These are phyloP conservation scores for Mesembryanthemum crystallinum DNA, from an alignment of 148 eudicot species.

Conservation along the genomic window DNA sequence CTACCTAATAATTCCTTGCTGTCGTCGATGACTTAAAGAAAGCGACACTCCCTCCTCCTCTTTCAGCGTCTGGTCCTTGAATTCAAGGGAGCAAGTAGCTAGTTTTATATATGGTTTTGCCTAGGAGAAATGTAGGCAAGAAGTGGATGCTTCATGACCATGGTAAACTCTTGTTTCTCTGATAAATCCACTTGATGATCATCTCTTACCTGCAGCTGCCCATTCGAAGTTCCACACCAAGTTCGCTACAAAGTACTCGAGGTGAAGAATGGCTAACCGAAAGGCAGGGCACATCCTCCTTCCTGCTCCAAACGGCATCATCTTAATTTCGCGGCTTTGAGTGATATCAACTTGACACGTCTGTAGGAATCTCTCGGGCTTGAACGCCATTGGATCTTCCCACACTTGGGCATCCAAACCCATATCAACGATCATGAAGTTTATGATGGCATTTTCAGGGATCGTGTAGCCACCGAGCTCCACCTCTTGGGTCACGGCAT, in stretches of 20 bases:
- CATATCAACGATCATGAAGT: neutral
- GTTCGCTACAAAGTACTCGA: slow-evolving; percentile 13
- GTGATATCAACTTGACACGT: slow-evolving; percentile 3
- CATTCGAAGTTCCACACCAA: slow-evolving; percentile 17
- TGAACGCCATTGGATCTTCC: slow-evolving; percentile 6
- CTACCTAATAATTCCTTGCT: too few species aligned
- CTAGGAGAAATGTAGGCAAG: too few species aligned
- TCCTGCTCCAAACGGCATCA: slow-evolving; percentile 10
- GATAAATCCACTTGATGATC: slow-evolving; percentile 9
- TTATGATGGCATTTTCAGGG: neutral
- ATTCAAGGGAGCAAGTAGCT: too few species aligned
- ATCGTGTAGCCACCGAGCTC: slow-evolving; percentile 3
- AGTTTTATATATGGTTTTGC: too few species aligned
- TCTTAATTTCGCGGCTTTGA: slow-evolving; percentile 3
- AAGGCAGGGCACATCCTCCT: slow-evolving; percentile 11
- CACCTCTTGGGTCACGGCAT: neutral
- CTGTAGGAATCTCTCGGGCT: slow-evolving; percentile 1
- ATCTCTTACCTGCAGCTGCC: neutral
- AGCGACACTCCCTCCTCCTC: too few species aligned
- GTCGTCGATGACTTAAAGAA: too few species aligned
- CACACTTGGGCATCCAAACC: neutral
- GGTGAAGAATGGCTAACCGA: slow-evolving; percentile 8
- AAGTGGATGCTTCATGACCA: too few species aligned
- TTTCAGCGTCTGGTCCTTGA: too few species aligned
- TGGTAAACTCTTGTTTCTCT: slow-evolving; percentile 9